Evolutionary conservation across 345 rosid species (phyloP).

Genomic region (Eucalyptus decipiens): DNA sequence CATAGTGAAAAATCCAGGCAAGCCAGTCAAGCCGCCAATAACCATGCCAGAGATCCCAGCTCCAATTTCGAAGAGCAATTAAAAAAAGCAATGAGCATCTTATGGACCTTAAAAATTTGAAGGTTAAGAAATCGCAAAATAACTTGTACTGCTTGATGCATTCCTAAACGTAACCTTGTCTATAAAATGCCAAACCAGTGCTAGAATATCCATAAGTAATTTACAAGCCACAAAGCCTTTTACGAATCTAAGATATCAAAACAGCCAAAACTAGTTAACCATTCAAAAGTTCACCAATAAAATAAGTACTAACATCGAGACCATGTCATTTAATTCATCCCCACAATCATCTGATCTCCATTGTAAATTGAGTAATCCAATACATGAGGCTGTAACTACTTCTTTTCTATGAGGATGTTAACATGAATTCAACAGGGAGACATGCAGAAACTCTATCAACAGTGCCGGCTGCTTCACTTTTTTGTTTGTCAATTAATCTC

Average conservation of each 20-base stretch:
- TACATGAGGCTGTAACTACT: neutral
- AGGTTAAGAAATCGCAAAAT: neutral
- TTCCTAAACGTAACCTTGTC: neutral
- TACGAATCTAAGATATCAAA: neutral
- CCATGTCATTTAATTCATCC: neutral
- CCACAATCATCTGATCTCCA: neutral
- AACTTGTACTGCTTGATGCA: neutral
- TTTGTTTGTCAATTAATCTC: neutral
- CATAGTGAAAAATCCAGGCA: slow-evolving; percentile 49
- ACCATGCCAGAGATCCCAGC: slow-evolving; percentile 86
- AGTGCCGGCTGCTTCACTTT: neutral
- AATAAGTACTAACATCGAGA: neutral
- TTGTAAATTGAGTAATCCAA: neutral
- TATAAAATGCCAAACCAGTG: neutral
- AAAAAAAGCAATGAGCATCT: slow-evolving; percentile 57
- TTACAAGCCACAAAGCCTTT: neutral
- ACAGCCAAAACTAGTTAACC: neutral
- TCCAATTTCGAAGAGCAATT: slow-evolving; percentile 94
- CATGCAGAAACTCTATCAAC: neutral
- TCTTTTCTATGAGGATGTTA: neutral
- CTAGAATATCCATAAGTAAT: neutral
- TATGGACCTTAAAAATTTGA: slow-evolving; percentile 36
- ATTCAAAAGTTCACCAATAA: neutral
- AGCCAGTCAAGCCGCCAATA: slow-evolving; percentile 43
- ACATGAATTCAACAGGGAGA: neutral